Base-by-base conservation (phyloP, 768 basidiomycete genomes). In the Rhodotorula sphaerocarpa region DNA sequence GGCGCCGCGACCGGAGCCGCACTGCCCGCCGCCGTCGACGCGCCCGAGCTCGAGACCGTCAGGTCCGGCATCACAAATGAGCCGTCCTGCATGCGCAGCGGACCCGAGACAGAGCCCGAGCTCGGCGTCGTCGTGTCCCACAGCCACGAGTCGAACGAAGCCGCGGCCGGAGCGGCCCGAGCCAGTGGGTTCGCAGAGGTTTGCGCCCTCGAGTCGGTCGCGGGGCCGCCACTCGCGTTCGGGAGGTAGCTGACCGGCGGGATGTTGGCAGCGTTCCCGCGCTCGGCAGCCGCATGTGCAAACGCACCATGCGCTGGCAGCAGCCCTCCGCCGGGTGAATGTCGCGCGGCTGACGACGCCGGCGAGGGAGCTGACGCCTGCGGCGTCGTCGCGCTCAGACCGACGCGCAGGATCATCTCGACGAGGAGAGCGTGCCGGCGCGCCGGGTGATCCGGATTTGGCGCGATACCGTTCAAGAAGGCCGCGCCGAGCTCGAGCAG, bases 371-470 rank as follows among this genome's bases (percentile, higher is more conserved):
- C 46, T 12, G 11, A 12, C 21, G 33, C 20, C 10, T 42, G 28
- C 21, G 53, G 59, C 6, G 46, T 48, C 16, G 51, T 31, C 11
- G 46, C 59, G 12, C 33, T 23, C 0, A 63, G 23, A 0, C 65
- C 65, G n/a, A 60, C 65, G 25, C 55, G 47, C 23, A 61, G 60
- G 53, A 67, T 67, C 33, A 58, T 59, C 50, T 63, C 56, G 34
- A 66, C 45, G 27, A 66, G 55, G 28, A 61, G 55, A 7, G 55
- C 50, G 33, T 66, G 65, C 0, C 30, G 43, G 12, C 51, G 23
- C 3, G 47, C 41, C 0, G 65, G 65, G 41, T 66, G 65, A n/a
- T 66, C 59, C 20, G 51, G 39, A n/a, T 59, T 57, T 15, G 65
- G 65, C n/a, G 65, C 60, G 41, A 66, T 61, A 16, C 55, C 55